A percentile compares a stretch with the other conserved stretches of the same genome.
phyloP scores from a whole-genome alignment of 2,329 filamentous ascomycete genomes.

The Penicillium corylophilum region DNA sequence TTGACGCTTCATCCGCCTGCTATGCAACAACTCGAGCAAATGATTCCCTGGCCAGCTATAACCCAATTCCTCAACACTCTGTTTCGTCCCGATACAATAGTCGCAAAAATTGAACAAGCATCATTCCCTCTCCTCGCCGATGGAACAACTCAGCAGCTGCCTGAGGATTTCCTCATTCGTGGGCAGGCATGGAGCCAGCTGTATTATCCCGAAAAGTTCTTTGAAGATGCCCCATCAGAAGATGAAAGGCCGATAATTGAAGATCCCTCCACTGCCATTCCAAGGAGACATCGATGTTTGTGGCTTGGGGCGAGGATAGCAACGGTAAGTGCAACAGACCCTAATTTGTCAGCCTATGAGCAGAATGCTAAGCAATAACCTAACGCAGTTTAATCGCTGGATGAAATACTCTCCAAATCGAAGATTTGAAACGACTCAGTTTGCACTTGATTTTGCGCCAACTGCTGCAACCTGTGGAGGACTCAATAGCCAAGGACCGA shows the following conservation, averaged over 20 bases:
- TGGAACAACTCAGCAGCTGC: constrained; percentile 48
- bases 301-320: constrained; percentile 49
- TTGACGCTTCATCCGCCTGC: constrained; percentile 38
- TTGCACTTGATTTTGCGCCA: constrained; percentile 24
- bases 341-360: neutral
- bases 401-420: constrained; percentile 36
- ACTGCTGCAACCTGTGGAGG: constrained; percentile 19
- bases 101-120: constrained; percentile 36
- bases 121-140: constrained; percentile 46
- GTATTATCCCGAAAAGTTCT: constrained; percentile 53
- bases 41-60: constrained; percentile 54
- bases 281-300: constrained; percentile 53
- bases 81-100: constrained; percentile 38
- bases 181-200: constrained; percentile 55
- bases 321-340: constrained; percentile 34
- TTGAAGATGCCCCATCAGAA: constrained; percentile 49
- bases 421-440: constrained; percentile 34
- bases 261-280: constrained; percentile 47
- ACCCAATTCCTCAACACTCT: constrained; percentile 56
- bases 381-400: constrained; percentile 40
- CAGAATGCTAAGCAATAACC: constrained; percentile 4
- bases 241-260: constrained; percentile 57
- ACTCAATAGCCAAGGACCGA: constrained; percentile 8
- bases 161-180: constrained; percentile 60
- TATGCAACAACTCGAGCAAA: constrained; percentile 41